Evolutionary conservation across 768 basidiomycete genomes (phyloP).

Genomic region (Leccinum rimulosum): DNA sequence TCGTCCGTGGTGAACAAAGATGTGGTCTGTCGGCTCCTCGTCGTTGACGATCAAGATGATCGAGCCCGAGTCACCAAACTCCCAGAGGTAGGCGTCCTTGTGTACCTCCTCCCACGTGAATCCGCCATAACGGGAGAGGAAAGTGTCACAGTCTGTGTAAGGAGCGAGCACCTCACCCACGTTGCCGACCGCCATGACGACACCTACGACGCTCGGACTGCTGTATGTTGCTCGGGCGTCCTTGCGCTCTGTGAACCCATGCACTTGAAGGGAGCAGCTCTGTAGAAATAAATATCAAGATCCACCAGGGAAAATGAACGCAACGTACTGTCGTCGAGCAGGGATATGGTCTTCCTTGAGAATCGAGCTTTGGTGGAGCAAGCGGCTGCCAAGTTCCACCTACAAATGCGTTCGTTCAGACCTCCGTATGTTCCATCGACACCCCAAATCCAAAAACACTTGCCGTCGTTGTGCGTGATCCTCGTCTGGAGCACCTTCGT

Average conservation of each 20-base stretch:
- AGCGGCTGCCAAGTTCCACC: conserved; percentile 88
- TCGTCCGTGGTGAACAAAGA: conserved; percentile 89
- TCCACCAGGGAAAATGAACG: not conserved
- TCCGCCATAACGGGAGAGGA: conserved; percentile 93
- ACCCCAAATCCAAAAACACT: conserved; percentile 17
- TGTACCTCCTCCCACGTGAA: conserved; percentile 99
- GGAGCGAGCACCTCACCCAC: conserved; percentile 81
- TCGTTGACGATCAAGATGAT: conserved; percentile 93
- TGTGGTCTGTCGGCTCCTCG: conserved; percentile 86
- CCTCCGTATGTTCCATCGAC: not conserved
- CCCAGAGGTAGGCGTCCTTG: conserved; percentile 97
- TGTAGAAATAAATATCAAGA: conserved; percentile 30
- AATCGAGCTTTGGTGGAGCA: conserved; percentile 71
- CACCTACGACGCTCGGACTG: conserved; percentile 86
- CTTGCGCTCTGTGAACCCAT: conserved; percentile 91
- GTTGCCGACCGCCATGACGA: conserved; percentile 95
- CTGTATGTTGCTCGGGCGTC: conserved; percentile 93
- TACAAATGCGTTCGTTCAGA: conserved; percentile 26
- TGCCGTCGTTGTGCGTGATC: conserved; percentile 97
- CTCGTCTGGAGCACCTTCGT: conserved; percentile 75
- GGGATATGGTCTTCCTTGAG: conserved; percentile 65
- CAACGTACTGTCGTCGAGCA: conserved; percentile 64
- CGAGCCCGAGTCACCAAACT: conserved; percentile 96
- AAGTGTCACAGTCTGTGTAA: conserved; percentile 90
- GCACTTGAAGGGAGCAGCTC: conserved; percentile 86